Percentiles rank a stretch among this genome's conserved stretches.
Evolutionary conservation across 2,329 filamentous ascomycete genomes (phyloP).

Genomic region (Fusarium protoensiforme): DNA sequence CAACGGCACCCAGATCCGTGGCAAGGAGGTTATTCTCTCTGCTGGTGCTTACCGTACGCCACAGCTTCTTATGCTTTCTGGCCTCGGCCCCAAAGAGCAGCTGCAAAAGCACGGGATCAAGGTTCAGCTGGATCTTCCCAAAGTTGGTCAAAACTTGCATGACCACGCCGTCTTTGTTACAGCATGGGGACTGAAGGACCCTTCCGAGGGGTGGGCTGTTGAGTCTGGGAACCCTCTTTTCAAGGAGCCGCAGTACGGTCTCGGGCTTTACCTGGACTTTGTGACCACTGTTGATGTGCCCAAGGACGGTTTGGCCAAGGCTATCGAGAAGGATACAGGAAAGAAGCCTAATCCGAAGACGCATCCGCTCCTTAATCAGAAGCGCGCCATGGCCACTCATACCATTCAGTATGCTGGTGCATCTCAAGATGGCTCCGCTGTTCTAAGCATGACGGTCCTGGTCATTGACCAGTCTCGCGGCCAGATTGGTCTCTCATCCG

Average conservation of each 20-base stretch:
- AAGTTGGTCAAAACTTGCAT: neutral
- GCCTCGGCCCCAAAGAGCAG: constrained; percentile 47
- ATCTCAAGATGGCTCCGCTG: neutral
- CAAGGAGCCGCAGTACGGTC: neutral
- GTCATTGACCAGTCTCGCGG: neutral
- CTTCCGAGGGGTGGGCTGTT: neutral
- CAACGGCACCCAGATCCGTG: constrained; percentile 35
- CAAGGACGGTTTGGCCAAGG: neutral
- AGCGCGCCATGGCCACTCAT: neutral
- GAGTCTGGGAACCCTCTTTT: neutral
- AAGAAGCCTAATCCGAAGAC: neutral
- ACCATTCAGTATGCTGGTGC: neutral
- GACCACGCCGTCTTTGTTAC: neutral
- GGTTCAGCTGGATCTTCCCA: neutral
- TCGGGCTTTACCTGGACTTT: neutral
- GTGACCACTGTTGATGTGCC: neutral
- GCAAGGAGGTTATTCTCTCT: constrained; percentile 49
- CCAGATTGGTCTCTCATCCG: neutral
- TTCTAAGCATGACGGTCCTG: neutral
- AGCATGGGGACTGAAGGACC: neutral
- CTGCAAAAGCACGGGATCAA: constrained; percentile 11
- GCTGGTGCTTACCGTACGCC: constrained; percentile 51
- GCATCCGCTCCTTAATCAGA: neutral
- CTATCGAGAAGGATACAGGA: neutral
- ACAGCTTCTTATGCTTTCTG: constrained; percentile 51